Conservation (phyloP, 1,284 basidiomycete genomes). For the Porphyrellus sp. region DNA sequence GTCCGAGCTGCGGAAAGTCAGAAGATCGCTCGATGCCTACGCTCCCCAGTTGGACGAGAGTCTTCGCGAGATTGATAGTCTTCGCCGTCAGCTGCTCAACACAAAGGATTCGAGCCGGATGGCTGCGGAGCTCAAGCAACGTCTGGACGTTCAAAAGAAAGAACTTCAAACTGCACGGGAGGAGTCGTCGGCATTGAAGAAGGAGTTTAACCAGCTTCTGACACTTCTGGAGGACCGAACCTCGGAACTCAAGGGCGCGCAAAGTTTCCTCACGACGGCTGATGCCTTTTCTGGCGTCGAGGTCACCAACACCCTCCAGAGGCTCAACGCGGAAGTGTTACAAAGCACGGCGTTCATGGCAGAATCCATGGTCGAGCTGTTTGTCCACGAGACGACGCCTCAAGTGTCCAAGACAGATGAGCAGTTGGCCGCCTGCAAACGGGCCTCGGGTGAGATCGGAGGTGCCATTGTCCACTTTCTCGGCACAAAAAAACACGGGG, state of each 20-base stretch:
- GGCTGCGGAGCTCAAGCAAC: slow-evolving; percentile 21
- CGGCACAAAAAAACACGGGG: slow-evolving; percentile 29
- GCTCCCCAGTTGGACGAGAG: slow-evolving; percentile 20
- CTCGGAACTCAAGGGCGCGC: slow-evolving; percentile 37
- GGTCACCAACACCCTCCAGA: slow-evolving; percentile 34
- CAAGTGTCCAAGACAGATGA: slow-evolving; percentile 20
- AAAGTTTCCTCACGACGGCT: slow-evolving; percentile 34
- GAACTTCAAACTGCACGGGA: slow-evolving; percentile 28
- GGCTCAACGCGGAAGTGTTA: slow-evolving; percentile 35
- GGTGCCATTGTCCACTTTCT: slow-evolving; percentile 28
- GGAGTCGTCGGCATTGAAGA: slow-evolving; percentile 31
- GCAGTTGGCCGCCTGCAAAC: slow-evolving; percentile 25
- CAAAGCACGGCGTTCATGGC: slow-evolving; percentile 38
- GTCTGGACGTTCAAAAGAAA: slow-evolving; percentile 18
- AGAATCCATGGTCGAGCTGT: slow-evolving; percentile 34
- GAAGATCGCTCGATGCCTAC: slow-evolving; percentile 23
- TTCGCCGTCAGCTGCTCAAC: slow-evolving; percentile 19
- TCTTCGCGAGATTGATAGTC: slow-evolving; percentile 17
- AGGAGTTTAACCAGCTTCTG: slow-evolving; percentile 29
- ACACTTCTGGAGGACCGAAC: slow-evolving; percentile 34
- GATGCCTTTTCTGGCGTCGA: slow-evolving; percentile 35
- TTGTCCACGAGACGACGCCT: slow-evolving; percentile 15
- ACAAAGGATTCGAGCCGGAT: slow-evolving; percentile 15
- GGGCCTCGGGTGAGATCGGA: slow-evolving; percentile 24
- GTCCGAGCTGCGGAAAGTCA: slow-evolving; percentile 21